Base-by-base conservation (phyloP, 768 basidiomycete species). In the Sistotremastrum suecicum region DNA sequence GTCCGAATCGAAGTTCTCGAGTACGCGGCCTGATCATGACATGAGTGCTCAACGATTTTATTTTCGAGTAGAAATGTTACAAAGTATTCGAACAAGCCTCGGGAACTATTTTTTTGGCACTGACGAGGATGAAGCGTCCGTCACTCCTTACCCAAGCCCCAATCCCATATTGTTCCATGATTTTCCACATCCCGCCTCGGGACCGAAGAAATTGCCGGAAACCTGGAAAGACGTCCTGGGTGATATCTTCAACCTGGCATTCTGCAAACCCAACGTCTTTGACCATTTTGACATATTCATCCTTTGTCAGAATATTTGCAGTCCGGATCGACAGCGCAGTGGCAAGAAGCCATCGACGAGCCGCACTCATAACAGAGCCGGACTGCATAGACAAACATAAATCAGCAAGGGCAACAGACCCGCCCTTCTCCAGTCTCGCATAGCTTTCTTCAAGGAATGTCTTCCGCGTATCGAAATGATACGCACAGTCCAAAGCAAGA, bases 401-500 rank as follows among this genome's bases (percentile, higher is more conserved):
- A 53, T 83, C 81, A 3, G 75, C 77, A 1, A 81, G 66, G 5
- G 74, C 75, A 42, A 82, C 60, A 9, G 63, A 58, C 7, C 80
- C 78, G 3, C 71, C 72, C 4, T 66, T 64, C 0, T 57, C 54
- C 3, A 83, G 67, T 36, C 66, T 67, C 3, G 34, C 42, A 51
- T 70, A 66, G 3, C 66, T 59, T 55, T 81, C 78, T 9, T 58
- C 56, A 7, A 83, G 64, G 54, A 83, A 81, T 5, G 45, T 49
- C 5, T 51, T 50, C 31, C 80, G 70, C 1, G 74, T 71, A 8
- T 65, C 50, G 55, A 80, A 82, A 54, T 83, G 80, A 54, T 80
- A 82, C 2, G 78, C 79, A 51, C 79, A 82, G 54, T 83, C 80
- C 9, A 81, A 63, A 0, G 76, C 77, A 29, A 79, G 63, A 34